A percentile compares a stretch with the other conserved stretches of the same genome.
Conservation (phyloP, 352 stramenopile genomes). For the Globisporangium megalacanthum region DNA sequence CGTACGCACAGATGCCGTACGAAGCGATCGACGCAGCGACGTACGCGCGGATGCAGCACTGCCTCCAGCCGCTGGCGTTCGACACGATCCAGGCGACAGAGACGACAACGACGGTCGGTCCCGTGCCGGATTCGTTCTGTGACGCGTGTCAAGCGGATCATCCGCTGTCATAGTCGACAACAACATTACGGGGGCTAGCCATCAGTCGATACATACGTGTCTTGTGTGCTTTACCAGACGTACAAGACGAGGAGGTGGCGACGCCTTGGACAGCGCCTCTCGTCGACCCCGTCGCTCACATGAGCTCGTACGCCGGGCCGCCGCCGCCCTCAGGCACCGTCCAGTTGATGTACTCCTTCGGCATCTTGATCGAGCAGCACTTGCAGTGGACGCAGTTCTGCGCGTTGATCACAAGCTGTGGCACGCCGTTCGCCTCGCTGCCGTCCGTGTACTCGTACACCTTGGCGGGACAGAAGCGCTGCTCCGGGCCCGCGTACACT, state of each 20-base stretch:
- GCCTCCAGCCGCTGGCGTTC: conserved; percentile 40
- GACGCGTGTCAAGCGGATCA: conserved; percentile 31
- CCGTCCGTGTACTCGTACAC: conserved; percentile 99
- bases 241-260: conserved; percentile 9
- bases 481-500: conserved; percentile 95
- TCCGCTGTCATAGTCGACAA: conserved; percentile 15
- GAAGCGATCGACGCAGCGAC: conserved; percentile 77
- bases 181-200: conserved; percentile 12
- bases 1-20: conserved; percentile 91
- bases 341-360: conserved; percentile 99
- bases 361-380: conserved; percentile 99
- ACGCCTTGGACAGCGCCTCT: not conserved
- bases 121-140: conserved; percentile 55
- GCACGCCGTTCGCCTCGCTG: conserved; percentile 72
- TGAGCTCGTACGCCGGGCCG: conserved; percentile 89
- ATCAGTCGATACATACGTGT: not conserved
- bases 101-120: conserved; percentile 24
- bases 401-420: conserved; percentile 97
- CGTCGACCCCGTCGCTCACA: not conserved
- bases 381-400: conserved; percentile 99
- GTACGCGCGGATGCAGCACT: conserved; percentile 49
- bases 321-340: conserved; percentile 97
- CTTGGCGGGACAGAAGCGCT: conserved; percentile 96
- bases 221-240: not conserved
- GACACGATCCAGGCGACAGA: conserved; percentile 27